Evolutionary conservation across 805 yeast species (phyloP).

Genomic region (Ogataea haglerorum): DNA sequence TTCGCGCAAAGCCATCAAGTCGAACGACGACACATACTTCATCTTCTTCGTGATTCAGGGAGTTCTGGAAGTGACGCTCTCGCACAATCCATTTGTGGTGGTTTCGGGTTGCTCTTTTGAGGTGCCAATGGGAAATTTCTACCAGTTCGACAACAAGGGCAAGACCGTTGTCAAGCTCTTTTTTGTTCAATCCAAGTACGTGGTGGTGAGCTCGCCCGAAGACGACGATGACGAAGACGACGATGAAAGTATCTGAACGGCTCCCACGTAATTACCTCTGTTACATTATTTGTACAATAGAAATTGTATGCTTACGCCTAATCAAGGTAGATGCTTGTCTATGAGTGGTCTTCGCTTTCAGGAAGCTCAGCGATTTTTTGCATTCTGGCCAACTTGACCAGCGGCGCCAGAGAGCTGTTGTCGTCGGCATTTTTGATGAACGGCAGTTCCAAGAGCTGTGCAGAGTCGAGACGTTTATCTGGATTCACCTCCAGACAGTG

Average conservation of each 20-base stretch:
- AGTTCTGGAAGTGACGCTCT: constrained; percentile 60
- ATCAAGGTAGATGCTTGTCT: constrained; percentile 1
- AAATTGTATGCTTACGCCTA: constrained; percentile 10
- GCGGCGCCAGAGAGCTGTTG: constrained; percentile 61
- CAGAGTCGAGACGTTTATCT: constrained; percentile 75
- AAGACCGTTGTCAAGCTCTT: constrained; percentile 57
- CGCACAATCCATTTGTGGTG: constrained; percentile 56
- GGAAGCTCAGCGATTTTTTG: constrained; percentile 45
- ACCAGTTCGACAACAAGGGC: constrained; percentile 65
- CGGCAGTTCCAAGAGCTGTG: constrained; percentile 62
- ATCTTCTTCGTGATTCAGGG: constrained; percentile 77
- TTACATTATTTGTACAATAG: constrained; percentile 11
- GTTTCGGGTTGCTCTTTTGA: constrained; percentile 75
- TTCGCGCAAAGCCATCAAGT: constrained; percentile 56
- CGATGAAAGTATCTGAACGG: constrained; percentile 7
- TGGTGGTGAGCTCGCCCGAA: constrained; percentile 29
- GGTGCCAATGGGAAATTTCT: constrained; percentile 73
- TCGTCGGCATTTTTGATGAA: constrained; percentile 64
- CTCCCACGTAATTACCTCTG: background rate
- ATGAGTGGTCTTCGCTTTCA: constrained; percentile 19
- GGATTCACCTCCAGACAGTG: constrained; percentile 82
- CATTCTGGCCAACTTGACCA: constrained; percentile 69
- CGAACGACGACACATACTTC: constrained; percentile 64
- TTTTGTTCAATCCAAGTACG: constrained; percentile 65
- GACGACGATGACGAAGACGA: constrained; percentile 24